Percentiles rank a stretch among this genome's conserved stretches.
phyloP scores from a whole-genome alignment of 495 filamentous ascomycete species.

The Hyaloscypha bicolor region DNA sequence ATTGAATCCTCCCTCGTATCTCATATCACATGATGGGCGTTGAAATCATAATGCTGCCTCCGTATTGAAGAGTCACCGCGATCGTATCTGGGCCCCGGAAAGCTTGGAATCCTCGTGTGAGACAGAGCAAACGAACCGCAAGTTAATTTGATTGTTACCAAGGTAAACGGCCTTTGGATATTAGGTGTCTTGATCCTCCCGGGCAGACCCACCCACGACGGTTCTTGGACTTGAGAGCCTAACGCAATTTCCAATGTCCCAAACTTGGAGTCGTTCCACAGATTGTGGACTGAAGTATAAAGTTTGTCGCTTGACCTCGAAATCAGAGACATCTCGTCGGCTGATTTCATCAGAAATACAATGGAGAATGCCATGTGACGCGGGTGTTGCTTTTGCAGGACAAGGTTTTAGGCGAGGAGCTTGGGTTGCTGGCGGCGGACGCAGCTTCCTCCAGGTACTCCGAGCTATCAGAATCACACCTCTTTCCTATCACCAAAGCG shows the following conservation, averaged over 20 bases:
- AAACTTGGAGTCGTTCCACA: not conserved
- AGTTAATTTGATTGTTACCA: not conserved
- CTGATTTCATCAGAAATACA: slow-evolving; percentile 16
- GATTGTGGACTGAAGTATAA: not conserved
- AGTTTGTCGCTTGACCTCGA: slow-evolving; percentile 15
- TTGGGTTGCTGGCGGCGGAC: not conserved
- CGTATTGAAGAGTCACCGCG: not conserved
- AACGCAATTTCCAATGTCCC: not conserved
- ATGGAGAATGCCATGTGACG: slow-evolving; percentile 9
- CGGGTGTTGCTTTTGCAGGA: not conserved
- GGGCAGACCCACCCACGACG: not conserved
- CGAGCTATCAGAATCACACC: slow-evolving; percentile 1
- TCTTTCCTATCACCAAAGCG: not conserved
- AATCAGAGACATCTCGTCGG: slow-evolving; percentile 22
- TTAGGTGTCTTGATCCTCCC: not conserved
- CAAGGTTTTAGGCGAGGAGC: slow-evolving; percentile 1
- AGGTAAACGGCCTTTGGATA: not conserved
- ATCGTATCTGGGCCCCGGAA: not conserved
- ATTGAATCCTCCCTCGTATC: not conserved
- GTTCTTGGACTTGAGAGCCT: not conserved
- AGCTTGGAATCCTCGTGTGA: not conserved
- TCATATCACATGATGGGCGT: not conserved
- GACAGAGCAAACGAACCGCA: not conserved
- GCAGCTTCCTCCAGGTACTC: not conserved
- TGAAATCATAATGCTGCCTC: not conserved